A percentile compares a stretch with the other conserved stretches of the same genome.
Evolutionary conservation across 345 rosid genomes (phyloP).

Genomic region (Lepidium didymum): DNA sequence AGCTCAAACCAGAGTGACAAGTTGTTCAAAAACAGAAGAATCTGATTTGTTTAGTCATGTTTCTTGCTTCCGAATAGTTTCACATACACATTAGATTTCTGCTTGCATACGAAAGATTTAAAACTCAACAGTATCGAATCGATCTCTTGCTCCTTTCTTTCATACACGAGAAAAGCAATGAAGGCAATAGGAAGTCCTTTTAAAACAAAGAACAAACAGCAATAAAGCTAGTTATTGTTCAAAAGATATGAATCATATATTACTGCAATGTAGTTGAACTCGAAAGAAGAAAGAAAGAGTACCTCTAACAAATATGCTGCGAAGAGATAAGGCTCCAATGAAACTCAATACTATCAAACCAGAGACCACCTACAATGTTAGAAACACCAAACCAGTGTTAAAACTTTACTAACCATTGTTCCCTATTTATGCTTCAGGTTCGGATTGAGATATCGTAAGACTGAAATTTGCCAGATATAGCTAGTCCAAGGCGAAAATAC

Average conservation of each 20-base stretch:
- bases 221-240: background rate
- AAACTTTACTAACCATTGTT: background rate
- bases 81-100: constrained; percentile 37
- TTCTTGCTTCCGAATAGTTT: constrained; percentile 40
- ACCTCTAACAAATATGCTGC: constrained; percentile 59
- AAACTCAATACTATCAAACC: constrained; percentile 47
- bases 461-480: background rate
- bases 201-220: constrained; percentile 1
- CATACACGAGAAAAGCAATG: constrained; percentile 45
- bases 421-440: background rate
- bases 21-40: background rate
- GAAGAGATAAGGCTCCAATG: constrained; percentile 56
- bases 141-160: constrained; percentile 60
- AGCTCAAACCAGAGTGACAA: background rate
- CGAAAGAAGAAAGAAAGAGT: constrained; percentile 19
- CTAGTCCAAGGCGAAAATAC: constrained; percentile 27
- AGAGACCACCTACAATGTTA: constrained; percentile 50
- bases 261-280: background rate
- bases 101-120: constrained; percentile 37
- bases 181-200: constrained; percentile 67
- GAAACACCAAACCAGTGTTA: constrained; percentile 12
- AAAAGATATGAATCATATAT: background rate
- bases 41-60: constrained; percentile 28
- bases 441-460: background rate
- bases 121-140: constrained; percentile 40